These are phyloP conservation scores for Beauveria varroae DNA, from an alignment of 2,329 filamentous ascomycete species.

Conservation along the genomic window DNA sequence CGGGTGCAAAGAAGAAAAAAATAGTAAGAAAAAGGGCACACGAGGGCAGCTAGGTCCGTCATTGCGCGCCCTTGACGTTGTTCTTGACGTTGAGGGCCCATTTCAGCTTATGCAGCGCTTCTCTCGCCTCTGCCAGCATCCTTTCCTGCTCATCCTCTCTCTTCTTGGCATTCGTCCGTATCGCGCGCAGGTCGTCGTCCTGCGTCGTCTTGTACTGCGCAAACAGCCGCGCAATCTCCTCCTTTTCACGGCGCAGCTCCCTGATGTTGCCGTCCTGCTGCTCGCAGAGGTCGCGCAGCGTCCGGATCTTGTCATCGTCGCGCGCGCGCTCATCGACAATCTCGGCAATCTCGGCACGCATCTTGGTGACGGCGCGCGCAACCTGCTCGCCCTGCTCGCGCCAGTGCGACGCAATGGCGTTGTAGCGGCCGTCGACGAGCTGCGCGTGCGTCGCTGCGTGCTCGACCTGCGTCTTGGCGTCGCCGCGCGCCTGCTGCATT, in stretches of 20 bases:
- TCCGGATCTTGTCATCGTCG: constrained; percentile 57
- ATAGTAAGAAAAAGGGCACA: neutral
- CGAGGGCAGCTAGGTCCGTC: constrained; percentile 15
- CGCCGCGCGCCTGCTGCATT: constrained; percentile 53
- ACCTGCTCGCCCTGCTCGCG: constrained; percentile 58
- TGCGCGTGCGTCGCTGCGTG: constrained; percentile 57
- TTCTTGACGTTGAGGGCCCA: constrained; percentile 66
- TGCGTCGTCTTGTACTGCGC: constrained; percentile 58
- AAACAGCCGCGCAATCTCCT: constrained; percentile 52
- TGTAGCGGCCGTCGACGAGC: constrained; percentile 64
- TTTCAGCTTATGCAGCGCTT: constrained; percentile 58
- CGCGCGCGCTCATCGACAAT: constrained; percentile 47
- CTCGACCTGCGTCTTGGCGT: constrained; percentile 56
- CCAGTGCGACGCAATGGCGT: constrained; percentile 58
- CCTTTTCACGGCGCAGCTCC: constrained; percentile 52
- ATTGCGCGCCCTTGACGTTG: constrained; percentile 49
- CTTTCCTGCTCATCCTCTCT: constrained; percentile 55
- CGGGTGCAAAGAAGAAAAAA: neutral
- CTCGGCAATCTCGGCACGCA: constrained; percentile 45
- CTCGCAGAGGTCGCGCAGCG: constrained; percentile 61
- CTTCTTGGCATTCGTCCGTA: constrained; percentile 48
- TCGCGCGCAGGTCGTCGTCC: constrained; percentile 50
- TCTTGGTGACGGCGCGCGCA: constrained; percentile 40
- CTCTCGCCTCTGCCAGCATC: constrained; percentile 49
- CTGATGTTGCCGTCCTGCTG: constrained; percentile 65